These are phyloP conservation scores for Hypoxylon perforatum DNA, from an alignment of 495 filamentous ascomycete genomes.

Conservation along the genomic window DNA sequence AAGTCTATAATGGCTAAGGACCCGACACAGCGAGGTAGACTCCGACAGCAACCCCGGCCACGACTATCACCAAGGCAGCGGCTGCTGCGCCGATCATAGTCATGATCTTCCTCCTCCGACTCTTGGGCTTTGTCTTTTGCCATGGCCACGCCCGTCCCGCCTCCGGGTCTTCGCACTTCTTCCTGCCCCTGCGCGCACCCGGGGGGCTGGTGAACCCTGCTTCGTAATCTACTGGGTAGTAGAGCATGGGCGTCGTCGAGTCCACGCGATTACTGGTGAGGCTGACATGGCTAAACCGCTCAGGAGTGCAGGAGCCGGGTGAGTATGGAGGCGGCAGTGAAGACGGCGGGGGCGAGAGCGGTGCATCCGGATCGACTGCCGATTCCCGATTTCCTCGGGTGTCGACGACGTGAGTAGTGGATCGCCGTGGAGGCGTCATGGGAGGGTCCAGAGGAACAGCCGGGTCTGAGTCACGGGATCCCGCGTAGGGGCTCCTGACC, in stretches of 20 bases:
- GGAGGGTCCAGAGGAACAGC: neutral
- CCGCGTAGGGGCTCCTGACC: constrained; percentile 15
- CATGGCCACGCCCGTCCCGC: neutral
- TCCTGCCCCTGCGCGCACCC: neutral
- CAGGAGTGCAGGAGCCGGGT: constrained; percentile 16
- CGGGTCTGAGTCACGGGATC: neutral
- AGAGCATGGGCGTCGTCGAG: constrained; percentile 29
- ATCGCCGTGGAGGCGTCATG: constrained; percentile 15
- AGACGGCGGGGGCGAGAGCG: constrained; percentile 22
- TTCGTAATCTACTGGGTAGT: constrained; percentile 5
- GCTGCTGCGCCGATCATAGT: constrained; percentile 8
- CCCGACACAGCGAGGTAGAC: constrained; percentile 31
- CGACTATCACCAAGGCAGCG: constrained; percentile 22
- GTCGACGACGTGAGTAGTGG: constrained; percentile 18
- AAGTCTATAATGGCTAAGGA: constrained; percentile 12
- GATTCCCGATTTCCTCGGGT: constrained; percentile 31
- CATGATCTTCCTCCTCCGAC: constrained; percentile 28
- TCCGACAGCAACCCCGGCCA: constrained; percentile 34
- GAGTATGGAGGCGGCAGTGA: constrained; percentile 37
- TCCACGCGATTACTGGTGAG: constrained; percentile 28
- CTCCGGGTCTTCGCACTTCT: constrained; percentile 15
- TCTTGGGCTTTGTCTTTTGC: constrained; percentile 10
- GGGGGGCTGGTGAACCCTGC: neutral
- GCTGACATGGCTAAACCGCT: constrained; percentile 18
- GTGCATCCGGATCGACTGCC: constrained; percentile 32